Evolutionary conservation across 169 alveolate species (phyloP).

Genomic region (Cryptosporidium tyzzeri): DNA sequence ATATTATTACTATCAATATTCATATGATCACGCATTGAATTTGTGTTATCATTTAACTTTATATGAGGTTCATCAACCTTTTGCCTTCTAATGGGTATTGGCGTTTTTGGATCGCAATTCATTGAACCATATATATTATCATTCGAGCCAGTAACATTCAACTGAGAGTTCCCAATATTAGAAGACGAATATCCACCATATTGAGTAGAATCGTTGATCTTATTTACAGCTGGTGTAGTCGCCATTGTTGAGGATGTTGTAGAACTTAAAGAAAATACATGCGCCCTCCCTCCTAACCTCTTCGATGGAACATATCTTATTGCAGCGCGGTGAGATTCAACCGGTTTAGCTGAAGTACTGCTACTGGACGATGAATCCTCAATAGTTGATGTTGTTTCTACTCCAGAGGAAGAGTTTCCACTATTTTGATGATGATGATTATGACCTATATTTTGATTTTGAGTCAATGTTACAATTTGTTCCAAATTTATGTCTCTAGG

Average conservation of each 20-base stretch:
- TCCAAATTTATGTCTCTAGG: slow-evolving; percentile 36
- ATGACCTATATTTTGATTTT: slow-evolving; percentile 22
- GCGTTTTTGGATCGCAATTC: slow-evolving; percentile 64
- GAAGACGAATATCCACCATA: slow-evolving; percentile 22
- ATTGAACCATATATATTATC: slow-evolving; percentile 15
- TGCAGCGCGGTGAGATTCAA: slow-evolving; percentile 72
- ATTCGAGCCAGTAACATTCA: slow-evolving; percentile 6
- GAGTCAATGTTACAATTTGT: slow-evolving; percentile 24
- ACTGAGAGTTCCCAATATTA: neutral
- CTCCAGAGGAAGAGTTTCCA: slow-evolving; percentile 14
- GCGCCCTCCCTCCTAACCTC: slow-evolving; percentile 74
- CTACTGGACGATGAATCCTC: slow-evolving; percentile 21
- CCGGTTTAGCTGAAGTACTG: slow-evolving; percentile 28
- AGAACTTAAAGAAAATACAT: slow-evolving; percentile 67
- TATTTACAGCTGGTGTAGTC: slow-evolving; percentile 45
- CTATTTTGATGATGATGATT: neutral
- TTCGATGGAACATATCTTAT: slow-evolving; percentile 72
- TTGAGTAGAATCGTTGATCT: slow-evolving; percentile 54
- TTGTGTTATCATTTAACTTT: slow-evolving; percentile 13
- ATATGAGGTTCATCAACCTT: slow-evolving; percentile 10
- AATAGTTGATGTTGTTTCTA: slow-evolving; percentile 40
- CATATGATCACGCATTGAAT: neutral
- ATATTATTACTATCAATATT: neutral
- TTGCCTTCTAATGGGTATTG: slow-evolving; percentile 73
- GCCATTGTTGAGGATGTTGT: slow-evolving; percentile 74